Conservation (phyloP, 2,329 filamentous ascomycete species). For the Zalaria obscura region DNA sequence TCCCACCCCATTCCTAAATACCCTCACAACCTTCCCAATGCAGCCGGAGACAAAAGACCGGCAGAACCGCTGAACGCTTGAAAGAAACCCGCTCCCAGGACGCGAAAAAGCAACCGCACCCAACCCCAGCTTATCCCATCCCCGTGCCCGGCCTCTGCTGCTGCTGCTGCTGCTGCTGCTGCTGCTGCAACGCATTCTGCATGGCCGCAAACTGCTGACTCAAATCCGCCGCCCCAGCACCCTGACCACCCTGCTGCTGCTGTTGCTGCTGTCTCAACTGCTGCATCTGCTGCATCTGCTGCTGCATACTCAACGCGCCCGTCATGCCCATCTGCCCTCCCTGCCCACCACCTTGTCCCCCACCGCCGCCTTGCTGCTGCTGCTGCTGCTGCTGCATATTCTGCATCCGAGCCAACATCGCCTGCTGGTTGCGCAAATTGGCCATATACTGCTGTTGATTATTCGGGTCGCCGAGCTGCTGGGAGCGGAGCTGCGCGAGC, state of each 20-base stretch:
- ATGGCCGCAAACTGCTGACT: slow-evolving; percentile 1
- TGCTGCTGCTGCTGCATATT: slow-evolving; percentile 9
- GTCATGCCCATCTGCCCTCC: slow-evolving; percentile 9
- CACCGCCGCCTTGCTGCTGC: neutral
- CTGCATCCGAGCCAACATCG: slow-evolving; percentile 10
- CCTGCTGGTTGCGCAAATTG: slow-evolving; percentile 15
- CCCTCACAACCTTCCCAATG: too few relatives aligned
- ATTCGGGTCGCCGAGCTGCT: slow-evolving; percentile 10
- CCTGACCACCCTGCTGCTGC: neutral
- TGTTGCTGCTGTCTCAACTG: neutral
- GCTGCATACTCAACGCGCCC: slow-evolving; percentile 2
- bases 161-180: neutral
- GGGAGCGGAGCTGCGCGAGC: slow-evolving; percentile 6
- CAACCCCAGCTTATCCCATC: too few relatives aligned
- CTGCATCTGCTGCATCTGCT: slow-evolving; percentile 8
- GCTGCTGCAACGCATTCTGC: slow-evolving; percentile 4
- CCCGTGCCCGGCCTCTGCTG: too few relatives aligned
- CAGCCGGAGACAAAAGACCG: too few relatives aligned
- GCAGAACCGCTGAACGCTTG: too few relatives aligned
- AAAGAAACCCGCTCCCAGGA: too few relatives aligned
- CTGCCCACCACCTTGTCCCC: slow-evolving; percentile 7
- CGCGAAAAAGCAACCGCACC: too few relatives aligned
- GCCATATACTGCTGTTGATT: slow-evolving; percentile 21
- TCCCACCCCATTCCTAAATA: too few relatives aligned
- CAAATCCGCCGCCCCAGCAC: neutral